Evolutionary conservation across 441 rosid species (phyloP), one percentile per base, ranked within the genome.

Genomic region (Gossypium trilobum): DNA sequence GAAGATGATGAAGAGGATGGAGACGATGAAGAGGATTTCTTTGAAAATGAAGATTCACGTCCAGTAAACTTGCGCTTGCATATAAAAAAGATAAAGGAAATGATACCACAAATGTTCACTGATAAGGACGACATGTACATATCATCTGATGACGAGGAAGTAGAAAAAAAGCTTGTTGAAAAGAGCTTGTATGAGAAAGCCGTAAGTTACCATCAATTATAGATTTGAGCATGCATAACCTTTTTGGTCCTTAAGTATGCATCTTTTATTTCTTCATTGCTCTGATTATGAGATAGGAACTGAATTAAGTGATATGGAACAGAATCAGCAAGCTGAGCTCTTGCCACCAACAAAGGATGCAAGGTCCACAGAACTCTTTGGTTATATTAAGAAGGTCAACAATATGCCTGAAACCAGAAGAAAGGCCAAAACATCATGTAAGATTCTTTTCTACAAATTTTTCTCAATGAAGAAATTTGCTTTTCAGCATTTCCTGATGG

Each of bases 101-200:
- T 85, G 96, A 87, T 95, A 63, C 88, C 91, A 51, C 88, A 81
- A 48, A 85, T 89, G 91, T 95, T 92, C 80, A 88, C 93, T 6
- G 98, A 95, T 70, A 83, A 87, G 67, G 88, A 89, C 78, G 99
- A 91, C 74, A 73, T 73, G 48, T 91, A 91, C 74, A 51, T 88
- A 51, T 89, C 97, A 71, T 95, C 99, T 52, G 97, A 95, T 63
- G 98, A 92, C 3, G 97, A 94, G 77, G 98, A 88, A 85, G 82
- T 83, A 36, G 97, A 92, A 70, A 81, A 78, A 72, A 85, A 71
- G 73, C 78, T 76, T 23, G 79, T 63, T 70, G 85, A 79, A 76
- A 87, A 83, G 77, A 67, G 77, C 68, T 71, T 88, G 29, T 85
- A 74, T 77, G 73, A 74, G 75, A 89, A 86, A 85, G 76, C 86